Evolutionary conservation across 2,329 filamentous ascomycete genomes (phyloP).

Genomic region (Colletotrichum sp.): DNA sequence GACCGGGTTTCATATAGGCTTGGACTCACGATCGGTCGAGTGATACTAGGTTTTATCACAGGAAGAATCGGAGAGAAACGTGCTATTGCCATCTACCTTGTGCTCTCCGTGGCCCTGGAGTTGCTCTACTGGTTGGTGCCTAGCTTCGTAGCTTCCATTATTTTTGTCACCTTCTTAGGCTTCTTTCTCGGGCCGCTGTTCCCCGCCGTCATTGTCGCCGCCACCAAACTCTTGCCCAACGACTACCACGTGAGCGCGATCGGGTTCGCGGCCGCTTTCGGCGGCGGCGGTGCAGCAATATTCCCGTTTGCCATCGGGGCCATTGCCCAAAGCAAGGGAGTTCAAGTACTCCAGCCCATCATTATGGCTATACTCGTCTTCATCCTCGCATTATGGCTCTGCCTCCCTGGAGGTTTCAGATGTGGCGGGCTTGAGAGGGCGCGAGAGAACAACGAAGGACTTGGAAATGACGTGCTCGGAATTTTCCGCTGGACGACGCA

Average conservation of each 20-base stretch:
- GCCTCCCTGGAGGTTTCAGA: slow-evolving; percentile 43
- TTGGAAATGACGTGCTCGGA: background rate
- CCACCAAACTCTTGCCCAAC: slow-evolving; percentile 75
- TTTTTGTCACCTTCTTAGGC: slow-evolving; percentile 61
- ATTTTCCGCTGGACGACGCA: background rate
- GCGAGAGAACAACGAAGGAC: slow-evolving; percentile 36
- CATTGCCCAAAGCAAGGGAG: slow-evolving; percentile 64
- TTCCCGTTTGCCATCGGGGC: slow-evolving; percentile 72
- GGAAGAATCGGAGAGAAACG: slow-evolving; percentile 51
- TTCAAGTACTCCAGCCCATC: slow-evolving; percentile 62
- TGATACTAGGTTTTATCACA: slow-evolving; percentile 79
- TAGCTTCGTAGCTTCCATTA: slow-evolving; percentile 60
- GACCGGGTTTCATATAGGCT: slow-evolving; percentile 45
- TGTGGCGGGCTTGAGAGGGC: slow-evolving; percentile 38
- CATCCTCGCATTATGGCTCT: slow-evolving; percentile 50
- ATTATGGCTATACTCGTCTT: slow-evolving; percentile 48
- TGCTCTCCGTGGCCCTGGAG: slow-evolving; percentile 68
- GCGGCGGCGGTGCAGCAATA: slow-evolving; percentile 73
- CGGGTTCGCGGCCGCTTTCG: slow-evolving; percentile 81
- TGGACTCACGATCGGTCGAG: slow-evolving; percentile 76
- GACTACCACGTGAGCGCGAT: slow-evolving; percentile 81
- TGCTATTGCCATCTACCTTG: slow-evolving; percentile 56
- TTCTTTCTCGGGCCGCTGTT: slow-evolving; percentile 85
- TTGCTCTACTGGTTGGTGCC: slow-evolving; percentile 85
- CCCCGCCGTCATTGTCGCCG: slow-evolving; percentile 74